phyloP scores from a whole-genome alignment of 106 monocot genomes.

The Allium sativum region DNA sequence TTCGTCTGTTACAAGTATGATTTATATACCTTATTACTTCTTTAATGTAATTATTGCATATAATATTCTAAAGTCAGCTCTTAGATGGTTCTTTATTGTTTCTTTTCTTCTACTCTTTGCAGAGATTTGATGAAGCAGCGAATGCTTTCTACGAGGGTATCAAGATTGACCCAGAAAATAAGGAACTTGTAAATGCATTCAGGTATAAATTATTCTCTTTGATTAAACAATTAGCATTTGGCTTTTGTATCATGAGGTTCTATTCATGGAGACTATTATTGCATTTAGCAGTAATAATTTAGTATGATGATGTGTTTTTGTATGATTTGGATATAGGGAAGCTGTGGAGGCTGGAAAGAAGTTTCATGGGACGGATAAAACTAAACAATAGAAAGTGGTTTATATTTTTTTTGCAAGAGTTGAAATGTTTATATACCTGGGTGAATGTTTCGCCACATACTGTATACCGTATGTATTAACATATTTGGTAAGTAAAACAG shows the following conservation, averaged over 20 bases:
- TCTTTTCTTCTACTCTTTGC: background rate
- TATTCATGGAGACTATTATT: background rate
- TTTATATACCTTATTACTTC: background rate
- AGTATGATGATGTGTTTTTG: background rate
- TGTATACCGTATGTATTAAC: too few species aligned
- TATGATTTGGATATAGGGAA: slow-evolving; percentile 39
- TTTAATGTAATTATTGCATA: background rate
- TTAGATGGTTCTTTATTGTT: background rate
- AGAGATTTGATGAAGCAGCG: slow-evolving; percentile 91
- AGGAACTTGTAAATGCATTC: slow-evolving; percentile 78
- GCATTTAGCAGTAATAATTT: background rate
- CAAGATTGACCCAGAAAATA: slow-evolving; percentile 80
- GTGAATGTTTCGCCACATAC: background rate
- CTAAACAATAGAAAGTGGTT: slow-evolving; percentile 13
- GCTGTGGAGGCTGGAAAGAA: slow-evolving; percentile 85
- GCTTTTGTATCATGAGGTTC: too few species aligned
- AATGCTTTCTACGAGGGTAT: slow-evolving; percentile 95
- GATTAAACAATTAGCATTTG: background rate
- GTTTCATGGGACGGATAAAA: slow-evolving; percentile 53
- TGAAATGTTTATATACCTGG: background rate
- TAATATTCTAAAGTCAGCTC: too few species aligned
- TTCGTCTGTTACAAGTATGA: slow-evolving; percentile 56
- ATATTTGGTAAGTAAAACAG: too few species aligned
- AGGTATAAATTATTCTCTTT: slow-evolving; percentile 30
- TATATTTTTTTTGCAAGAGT: too few species aligned